Base-by-base conservation (phyloP, 2,329 filamentous ascomycete genomes). In the Huntiella savannae region DNA sequence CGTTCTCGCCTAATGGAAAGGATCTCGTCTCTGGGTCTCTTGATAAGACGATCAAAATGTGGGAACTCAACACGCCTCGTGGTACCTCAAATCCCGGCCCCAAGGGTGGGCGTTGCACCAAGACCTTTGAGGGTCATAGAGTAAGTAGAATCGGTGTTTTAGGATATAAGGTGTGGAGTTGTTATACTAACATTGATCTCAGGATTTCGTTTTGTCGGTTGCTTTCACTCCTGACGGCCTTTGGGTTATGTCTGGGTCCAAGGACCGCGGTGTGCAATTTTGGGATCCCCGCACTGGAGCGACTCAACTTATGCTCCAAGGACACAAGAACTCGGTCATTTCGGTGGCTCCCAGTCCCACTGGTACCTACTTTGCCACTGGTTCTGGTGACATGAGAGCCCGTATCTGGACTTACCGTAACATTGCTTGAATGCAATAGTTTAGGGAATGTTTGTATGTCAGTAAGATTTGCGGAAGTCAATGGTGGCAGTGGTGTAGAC, bases 11-110 rank as follows among this genome's bases (percentile, higher is more conserved):
- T 22, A 88, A 82, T 55, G 88, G 88, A 51, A 82, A 86, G 56
- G 84, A 93, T 54, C 77, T 98, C 36, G 88, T 96, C 58, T 92
- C 82, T 56, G 91, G 91, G 52, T 92, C 82, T 70, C 67, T 96
- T 55, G 91, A 98, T 61, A 93, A 93, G 70, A 96, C 88, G 0
- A 96, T 96, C 69, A 94, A 95, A 69, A 93, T 96, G 81, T 98
- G 91, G 87, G 87, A 95, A 67, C 72, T 98, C 43, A 79, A 74
- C 47, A 74, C 81, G 16, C 75, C 79, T 39, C 74, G 82, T 54
- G 73, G 78, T 55, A 71, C 77, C 49, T 70, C 75, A 40, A 75
- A 73, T 57, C 70, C 74, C 39, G 75, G 71, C 32, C 72, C 79
- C 6, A 92, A 91, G 68, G 81, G 82, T 33, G 88, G 91, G 55